Evolutionary conservation across 441 rosid species (phyloP).

Genomic region (Bocquillonia castaneifolia): DNA sequence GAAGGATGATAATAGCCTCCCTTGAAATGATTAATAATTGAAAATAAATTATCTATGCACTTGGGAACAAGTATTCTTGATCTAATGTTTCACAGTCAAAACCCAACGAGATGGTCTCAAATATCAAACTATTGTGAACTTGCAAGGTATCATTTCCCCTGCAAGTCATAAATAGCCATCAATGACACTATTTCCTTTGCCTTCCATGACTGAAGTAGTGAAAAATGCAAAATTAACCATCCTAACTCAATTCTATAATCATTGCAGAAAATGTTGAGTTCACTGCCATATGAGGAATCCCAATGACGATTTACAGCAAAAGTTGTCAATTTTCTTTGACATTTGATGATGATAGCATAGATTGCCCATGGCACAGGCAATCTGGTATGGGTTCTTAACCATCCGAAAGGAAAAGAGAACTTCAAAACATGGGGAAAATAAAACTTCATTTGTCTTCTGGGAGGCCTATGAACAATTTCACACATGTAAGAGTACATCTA

Average conservation of each 20-base stretch:
- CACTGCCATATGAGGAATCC: background rate
- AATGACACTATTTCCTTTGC: background rate
- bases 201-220: background rate
- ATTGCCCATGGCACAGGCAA: background rate
- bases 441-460: background rate
- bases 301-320: background rate
- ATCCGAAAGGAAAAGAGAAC: background rate
- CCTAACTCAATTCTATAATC: background rate
- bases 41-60: background rate
- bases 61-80: background rate
- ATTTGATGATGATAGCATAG: background rate
- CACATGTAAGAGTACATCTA: too few species aligned
- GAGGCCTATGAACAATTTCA: background rate
- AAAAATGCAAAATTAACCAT: background rate
- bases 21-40: background rate
- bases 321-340: background rate
- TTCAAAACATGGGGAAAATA: background rate
- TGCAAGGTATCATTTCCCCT: background rate
- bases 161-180: background rate
- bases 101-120: background rate
- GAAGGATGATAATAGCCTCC: background rate
- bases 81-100: constrained; percentile 7
- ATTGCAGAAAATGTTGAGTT: background rate
- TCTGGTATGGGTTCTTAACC: background rate
- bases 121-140: background rate